A percentile compares a stretch with the other conserved stretches of the same genome.
These are phyloP conservation scores for Microsporum canis DNA, from an alignment of 2,329 filamentous ascomycete species.

Conservation along the genomic window DNA sequence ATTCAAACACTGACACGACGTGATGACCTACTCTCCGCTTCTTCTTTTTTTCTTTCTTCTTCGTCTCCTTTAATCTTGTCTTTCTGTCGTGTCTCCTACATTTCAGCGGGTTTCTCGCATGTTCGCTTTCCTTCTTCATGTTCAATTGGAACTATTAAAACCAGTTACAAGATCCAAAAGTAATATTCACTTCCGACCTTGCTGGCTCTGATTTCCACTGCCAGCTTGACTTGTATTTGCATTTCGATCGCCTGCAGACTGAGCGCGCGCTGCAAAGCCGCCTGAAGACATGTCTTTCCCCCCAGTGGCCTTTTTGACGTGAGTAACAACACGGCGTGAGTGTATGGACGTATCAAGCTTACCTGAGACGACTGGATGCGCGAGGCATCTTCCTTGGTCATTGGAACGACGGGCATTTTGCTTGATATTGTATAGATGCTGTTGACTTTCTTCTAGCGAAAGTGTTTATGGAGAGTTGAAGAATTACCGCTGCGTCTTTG, in stretches of 20 bases:
- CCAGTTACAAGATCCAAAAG: background rate
- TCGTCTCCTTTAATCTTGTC: background rate
- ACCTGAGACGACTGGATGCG: constrained; percentile 8
- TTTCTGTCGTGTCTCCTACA: background rate
- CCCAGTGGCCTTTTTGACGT: background rate
- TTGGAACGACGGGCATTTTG: background rate
- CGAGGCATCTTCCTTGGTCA: constrained; percentile 3
- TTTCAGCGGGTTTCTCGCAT: background rate
- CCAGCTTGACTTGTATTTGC: background rate
- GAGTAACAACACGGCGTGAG: background rate
- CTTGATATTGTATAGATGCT: background rate
- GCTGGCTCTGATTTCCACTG: background rate
- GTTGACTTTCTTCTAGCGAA: no score
- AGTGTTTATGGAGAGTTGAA: no score
- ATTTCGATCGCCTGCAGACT: constrained; percentile 4
- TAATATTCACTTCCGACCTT: background rate
- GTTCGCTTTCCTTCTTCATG: background rate
- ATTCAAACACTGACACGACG: background rate
- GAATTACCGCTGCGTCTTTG: no score
- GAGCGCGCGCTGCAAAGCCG: constrained; percentile 2
- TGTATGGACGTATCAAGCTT: background rate
- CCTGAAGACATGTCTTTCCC: constrained; percentile 8
- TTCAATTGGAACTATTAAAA: background rate
- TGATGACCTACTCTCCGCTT: background rate
- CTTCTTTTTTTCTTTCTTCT: background rate